A percentile compares a stretch with the other conserved stretches of the same genome.
phyloP scores from a whole-genome alignment of 495 filamentous ascomycete genomes.

The Penicillium bialowiezense region DNA sequence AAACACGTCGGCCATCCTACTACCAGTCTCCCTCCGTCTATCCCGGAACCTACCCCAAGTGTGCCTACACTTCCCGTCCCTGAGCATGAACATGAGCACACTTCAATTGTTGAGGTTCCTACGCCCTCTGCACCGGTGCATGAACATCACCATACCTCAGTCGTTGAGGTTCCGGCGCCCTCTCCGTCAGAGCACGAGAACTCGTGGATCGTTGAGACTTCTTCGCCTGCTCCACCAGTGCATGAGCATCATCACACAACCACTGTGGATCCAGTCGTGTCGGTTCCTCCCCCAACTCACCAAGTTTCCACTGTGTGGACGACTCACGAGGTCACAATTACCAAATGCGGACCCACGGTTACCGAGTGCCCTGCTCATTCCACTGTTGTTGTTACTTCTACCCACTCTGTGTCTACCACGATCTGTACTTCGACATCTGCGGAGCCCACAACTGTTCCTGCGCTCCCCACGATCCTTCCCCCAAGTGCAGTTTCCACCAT shows the following conservation, averaged over 20 bases:
- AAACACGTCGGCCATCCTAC: conserved; percentile 13
- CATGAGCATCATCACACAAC: not conserved
- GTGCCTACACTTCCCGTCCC: not conserved
- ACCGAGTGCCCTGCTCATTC: conserved; percentile 55
- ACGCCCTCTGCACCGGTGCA: not conserved
- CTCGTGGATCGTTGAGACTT: not conserved
- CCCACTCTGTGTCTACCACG: conserved; percentile 55
- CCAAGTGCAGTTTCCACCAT: conserved; percentile 29
- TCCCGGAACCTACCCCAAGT: conserved; percentile 4
- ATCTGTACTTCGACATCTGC: conserved; percentile 31
- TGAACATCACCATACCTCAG: not conserved
- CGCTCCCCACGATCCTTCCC: not conserved
- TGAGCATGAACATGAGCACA: not conserved
- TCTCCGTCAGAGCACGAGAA: not conserved
- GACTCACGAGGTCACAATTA: conserved; percentile 55
- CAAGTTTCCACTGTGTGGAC: conserved; percentile 51
- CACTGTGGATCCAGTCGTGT: not conserved
- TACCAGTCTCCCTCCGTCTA: conserved; percentile 1
- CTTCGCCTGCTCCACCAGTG: not conserved
- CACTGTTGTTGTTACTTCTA: conserved; percentile 48
- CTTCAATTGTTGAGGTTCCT: not conserved
- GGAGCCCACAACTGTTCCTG: not conserved
- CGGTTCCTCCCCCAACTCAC: not conserved
- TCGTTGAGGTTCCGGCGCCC: not conserved
- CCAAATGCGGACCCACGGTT: conserved; percentile 52